Evolutionary conservation across 1,284 basidiomycete species (phyloP), one percentile per base, ranked within the genome.

Genomic region (Ceratobasidium theobromae): DNA sequence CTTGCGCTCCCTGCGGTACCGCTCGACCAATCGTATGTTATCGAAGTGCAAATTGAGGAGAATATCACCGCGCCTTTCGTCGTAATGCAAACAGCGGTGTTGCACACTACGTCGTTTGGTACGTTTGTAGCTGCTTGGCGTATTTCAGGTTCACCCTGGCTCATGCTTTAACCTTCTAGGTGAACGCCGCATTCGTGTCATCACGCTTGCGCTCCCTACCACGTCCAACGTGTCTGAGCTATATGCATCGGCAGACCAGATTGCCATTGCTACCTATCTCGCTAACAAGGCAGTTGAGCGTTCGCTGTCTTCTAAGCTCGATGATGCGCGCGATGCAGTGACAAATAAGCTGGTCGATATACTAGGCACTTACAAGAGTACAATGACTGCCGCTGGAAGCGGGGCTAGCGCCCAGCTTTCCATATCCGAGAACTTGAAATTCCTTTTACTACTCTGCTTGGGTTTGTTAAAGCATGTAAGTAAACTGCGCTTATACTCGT

Each of bases 221-320:
- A 98, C 96, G 1, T 89, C 85, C 74, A 95, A 88, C 73, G 84
- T 98, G 52, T 93, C 94, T 0, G 95, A 99, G 76, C 79, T 99
- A 40, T 99, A 95, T 76, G 93, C 93, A 0, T 95, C 92, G 0
- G 96, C 92, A 3, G 97, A 99, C 74, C 95, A 98, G 75, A 80
- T 96, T 40, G 95, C 96, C 1, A 86, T 99, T 68, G 87, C 88
- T 4, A 93, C 94, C 0, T 83, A 94, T 49, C 82, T 98, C 53
- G 91, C 95, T 40, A 95, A 97, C 82, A 99, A 99, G 81, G 96
- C 95, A 5, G 95, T 99, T 43, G 97, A 99, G 78, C 86, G 93
- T 69, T 88, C 88, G 4, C 84, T 96, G 74, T 88, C 89, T 2
- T 88, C 94, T 75, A 93, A 93, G 73, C 81, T 99, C 30, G 96